phyloP scores from a whole-genome alignment of 2,329 filamentous ascomycete species.

The Paraphoma chrysanthemicola region DNA sequence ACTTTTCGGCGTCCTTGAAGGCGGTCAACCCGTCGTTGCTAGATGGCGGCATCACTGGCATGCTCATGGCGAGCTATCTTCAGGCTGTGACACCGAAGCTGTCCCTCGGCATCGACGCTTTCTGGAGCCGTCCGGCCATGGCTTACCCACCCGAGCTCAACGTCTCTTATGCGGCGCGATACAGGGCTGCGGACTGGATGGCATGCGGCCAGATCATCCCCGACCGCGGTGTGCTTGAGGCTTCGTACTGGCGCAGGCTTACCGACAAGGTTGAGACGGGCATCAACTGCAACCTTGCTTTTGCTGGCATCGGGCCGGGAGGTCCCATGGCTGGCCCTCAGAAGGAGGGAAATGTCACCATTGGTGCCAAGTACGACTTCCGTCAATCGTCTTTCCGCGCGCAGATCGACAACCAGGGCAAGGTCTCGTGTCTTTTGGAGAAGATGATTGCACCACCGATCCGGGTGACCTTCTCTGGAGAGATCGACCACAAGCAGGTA shows the following conservation, averaged over 20 bases:
- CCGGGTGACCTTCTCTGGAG: constrained; percentile 91
- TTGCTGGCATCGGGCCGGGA: constrained; percentile 66
- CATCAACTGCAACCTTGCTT: constrained; percentile 90
- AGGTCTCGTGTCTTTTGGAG: constrained; percentile 90
- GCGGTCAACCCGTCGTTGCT: constrained; percentile 93
- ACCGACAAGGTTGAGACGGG: constrained; percentile 96
- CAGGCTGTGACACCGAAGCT: constrained; percentile 90
- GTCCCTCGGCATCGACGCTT: constrained; percentile 85
- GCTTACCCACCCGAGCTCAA: constrained; percentile 89
- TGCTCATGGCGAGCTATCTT: constrained; percentile 94
- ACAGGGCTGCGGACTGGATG: constrained; percentile 92
- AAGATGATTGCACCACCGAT: constrained; percentile 95
- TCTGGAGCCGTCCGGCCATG: constrained; percentile 89
- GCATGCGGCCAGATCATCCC: constrained; percentile 88
- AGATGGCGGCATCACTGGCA: constrained; percentile 91
- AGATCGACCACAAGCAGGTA: constrained; percentile 96
- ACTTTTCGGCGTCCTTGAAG: constrained; percentile 94
- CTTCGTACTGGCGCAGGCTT: constrained; percentile 91
- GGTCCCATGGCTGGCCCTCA: constrained; percentile 72
- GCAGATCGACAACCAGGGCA: constrained; percentile 93
- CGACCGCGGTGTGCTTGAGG: constrained; percentile 79
- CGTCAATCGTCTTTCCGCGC: constrained; percentile 92
- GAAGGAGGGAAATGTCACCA: constrained; percentile 88
- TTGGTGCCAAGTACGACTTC: constrained; percentile 99
- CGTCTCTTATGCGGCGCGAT: constrained; percentile 87